Evolutionary conservation across 257 asterid genomes (phyloP), one percentile per base, ranked within the genome.

Genomic region (Nicotiana tabacum): DNA sequence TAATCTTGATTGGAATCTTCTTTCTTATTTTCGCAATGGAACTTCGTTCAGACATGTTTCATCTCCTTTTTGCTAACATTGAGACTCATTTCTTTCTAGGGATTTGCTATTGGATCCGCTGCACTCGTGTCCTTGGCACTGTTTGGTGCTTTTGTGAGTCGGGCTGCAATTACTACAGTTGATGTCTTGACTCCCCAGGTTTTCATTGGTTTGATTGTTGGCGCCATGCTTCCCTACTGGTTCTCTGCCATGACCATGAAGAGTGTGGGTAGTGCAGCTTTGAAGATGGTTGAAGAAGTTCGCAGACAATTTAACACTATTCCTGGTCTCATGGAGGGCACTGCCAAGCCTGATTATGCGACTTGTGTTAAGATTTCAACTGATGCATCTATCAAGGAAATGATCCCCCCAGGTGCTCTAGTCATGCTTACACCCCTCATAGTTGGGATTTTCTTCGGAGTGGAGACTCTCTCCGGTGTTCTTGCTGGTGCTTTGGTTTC

Each of bases 191-290:
- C 97, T 78, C 98, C 98, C 1, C 91, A 94, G 86, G 98, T 94
- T 78, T 94, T 94, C 87, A 93, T 94, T 76, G 98, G 98, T 67
- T 82, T 94, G 78, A 84, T 94, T 68, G 97, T 94, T 43, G 98
- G 98, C 61, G 98, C 97, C 24, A 94, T 94, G 98, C 98, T 94
- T 37, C 98, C 98, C 2, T 94, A 94, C 85, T 94, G 98, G 98
- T 94, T 94, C 85, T 94, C 98, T 4, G 98, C 98, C 84, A 93
- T 94, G 98, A 94, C 97, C 78, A 94, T 94, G 98, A 94, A 94
- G 97, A 94, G 98, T 82, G 98, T 94, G 10, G 98, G 98, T 4
- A 92, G 95, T 60, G 98, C 98, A 27, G 98, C 98, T 78, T 70
- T 94, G 88, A 93, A 92, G 86, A 94, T 94, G 98, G 98, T 94